A percentile compares a stretch with the other conserved stretches of the same genome.
These are phyloP conservation scores for Russula olivacea DNA, from an alignment of 768 basidiomycete genomes.

Conservation along the genomic window DNA sequence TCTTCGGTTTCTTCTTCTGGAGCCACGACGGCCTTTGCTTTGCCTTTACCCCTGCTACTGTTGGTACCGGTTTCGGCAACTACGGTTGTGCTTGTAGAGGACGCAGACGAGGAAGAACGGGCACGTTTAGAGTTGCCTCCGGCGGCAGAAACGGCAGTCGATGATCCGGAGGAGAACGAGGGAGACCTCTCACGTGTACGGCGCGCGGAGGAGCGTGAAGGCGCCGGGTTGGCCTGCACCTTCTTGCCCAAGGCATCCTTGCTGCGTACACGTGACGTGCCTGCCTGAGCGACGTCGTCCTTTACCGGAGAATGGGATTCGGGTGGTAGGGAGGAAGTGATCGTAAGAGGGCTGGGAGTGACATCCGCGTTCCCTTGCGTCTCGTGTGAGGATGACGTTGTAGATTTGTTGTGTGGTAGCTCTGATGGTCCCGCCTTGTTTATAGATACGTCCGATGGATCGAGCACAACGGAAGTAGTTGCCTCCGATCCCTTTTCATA, in stretches of 20 bases:
- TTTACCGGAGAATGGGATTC: conserved; percentile 5
- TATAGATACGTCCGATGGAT: not conserved
- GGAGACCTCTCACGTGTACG: conserved; percentile 12
- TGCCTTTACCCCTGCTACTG: conserved; percentile 20
- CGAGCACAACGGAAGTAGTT: not conserved
- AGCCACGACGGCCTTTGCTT: conserved; percentile 15
- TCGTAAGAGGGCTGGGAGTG: conserved; percentile 23
- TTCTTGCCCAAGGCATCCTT: conserved; percentile 15
- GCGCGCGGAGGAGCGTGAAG: conserved; percentile 18
- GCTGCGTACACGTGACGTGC: conserved; percentile 9
- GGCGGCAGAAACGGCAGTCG: conserved; percentile 20
- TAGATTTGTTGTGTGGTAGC: not conserved
- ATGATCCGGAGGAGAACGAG: conserved; percentile 21
- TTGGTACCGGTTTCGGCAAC: not conserved
- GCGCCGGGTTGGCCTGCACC: not conserved
- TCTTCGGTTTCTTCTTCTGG: conserved; percentile 17
- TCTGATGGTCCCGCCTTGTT: conserved; percentile 8
- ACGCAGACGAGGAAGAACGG: conserved; percentile 24
- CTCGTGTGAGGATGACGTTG: not conserved
- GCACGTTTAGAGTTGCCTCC: conserved; percentile 16
- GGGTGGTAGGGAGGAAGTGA: conserved; percentile 17
- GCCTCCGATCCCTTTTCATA: conserved; percentile 8
- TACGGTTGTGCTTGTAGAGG: conserved; percentile 19
- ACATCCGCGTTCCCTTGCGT: conserved; percentile 6
- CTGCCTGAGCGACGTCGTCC: conserved; percentile 7